A percentile compares a stretch with the other conserved stretches of the same genome.
Conservation (phyloP, 805 yeast species). For the Candida broadrunensis region DNA sequence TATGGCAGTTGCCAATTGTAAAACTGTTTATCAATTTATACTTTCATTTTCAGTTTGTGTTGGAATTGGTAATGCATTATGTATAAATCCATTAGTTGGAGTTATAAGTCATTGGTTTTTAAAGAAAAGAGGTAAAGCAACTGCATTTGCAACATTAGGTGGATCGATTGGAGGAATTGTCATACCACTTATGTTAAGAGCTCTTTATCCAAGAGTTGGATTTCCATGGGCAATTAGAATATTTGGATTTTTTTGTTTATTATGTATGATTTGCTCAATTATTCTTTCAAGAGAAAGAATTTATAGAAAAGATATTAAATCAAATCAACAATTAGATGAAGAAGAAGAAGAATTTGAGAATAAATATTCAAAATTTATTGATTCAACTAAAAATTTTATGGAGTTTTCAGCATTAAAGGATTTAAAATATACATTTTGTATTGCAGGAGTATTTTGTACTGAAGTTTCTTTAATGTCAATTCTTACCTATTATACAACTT, state of each 20-base stretch:
- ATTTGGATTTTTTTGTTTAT: slow-evolving; percentile 22
- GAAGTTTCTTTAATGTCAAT: slow-evolving; percentile 55
- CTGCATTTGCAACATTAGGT: slow-evolving; percentile 19
- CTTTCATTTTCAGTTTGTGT: slow-evolving; percentile 42
- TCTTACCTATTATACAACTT: slow-evolving; percentile 55
- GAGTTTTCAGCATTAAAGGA: slow-evolving; percentile 40
- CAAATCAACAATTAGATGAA: slow-evolving; percentile 1
- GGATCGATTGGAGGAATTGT: slow-evolving; percentile 31
- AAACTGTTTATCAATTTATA: slow-evolving; percentile 55
- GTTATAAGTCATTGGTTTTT: slow-evolving; percentile 67
- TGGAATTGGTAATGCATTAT: slow-evolving; percentile 59
- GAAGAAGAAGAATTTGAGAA: slow-evolving; percentile 1
- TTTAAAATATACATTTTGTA: slow-evolving; percentile 29
- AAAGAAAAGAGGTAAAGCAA: slow-evolving; percentile 47
- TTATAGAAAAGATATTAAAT: slow-evolving; percentile 3
- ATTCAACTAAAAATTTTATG: slow-evolving; percentile 17
- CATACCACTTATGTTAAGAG: slow-evolving; percentile 24
- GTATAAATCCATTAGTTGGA: slow-evolving; percentile 59
- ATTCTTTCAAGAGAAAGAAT: slow-evolving; percentile 27
- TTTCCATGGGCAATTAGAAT: slow-evolving; percentile 29
- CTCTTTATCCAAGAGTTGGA: slow-evolving; percentile 24
- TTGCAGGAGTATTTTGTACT: slow-evolving; percentile 39
- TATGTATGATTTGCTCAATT: slow-evolving; percentile 21
- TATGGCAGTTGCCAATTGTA: slow-evolving; percentile 53
- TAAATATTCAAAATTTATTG: slow-evolving; percentile 5